Evolutionary conservation across 2,329 filamentous ascomycete species (phyloP).

Genomic region (Verticillium klebahnii): DNA sequence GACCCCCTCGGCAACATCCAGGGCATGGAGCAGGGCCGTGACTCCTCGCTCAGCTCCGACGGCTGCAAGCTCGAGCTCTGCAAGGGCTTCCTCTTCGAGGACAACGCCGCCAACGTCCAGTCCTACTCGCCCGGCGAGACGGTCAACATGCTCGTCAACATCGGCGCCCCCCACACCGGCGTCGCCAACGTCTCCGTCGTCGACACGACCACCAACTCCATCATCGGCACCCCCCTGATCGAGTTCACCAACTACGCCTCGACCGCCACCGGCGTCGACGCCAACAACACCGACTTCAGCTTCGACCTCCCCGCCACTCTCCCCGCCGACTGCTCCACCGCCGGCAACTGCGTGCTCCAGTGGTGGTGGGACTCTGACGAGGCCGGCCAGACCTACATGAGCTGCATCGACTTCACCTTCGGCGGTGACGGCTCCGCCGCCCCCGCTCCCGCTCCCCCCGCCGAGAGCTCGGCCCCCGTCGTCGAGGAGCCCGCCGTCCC

Average conservation of each 20-base stretch:
- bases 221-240: conserved; percentile 16
- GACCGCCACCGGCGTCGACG: conserved; percentile 11
- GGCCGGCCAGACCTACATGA: conserved; percentile 58
- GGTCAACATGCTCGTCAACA: conserved; percentile 31
- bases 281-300: conserved; percentile 37
- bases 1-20: conserved; percentile 34
- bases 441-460: conserved; percentile 1
- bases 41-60: conserved; percentile 15
- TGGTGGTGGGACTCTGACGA: conserved; percentile 58
- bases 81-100: conserved; percentile 25
- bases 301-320: conserved; percentile 49
- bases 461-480: neutral
- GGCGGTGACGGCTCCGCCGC: conserved; percentile 5
- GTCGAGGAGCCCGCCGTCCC: conserved; percentile 1
- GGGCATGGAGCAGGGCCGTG: conserved; percentile 27
- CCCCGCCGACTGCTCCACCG: conserved; percentile 37
- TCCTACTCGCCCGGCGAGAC: conserved; percentile 25
- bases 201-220: conserved; percentile 2
- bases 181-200: conserved; percentile 32
- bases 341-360: conserved; percentile 49
- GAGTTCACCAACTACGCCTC: conserved; percentile 34
- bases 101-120: conserved; percentile 21
- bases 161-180: conserved; percentile 30
- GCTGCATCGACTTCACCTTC: conserved; percentile 53
- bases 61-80: conserved; percentile 31